Evolutionary conservation across 2,329 filamentous ascomycete genomes (phyloP).

Genomic region (Epichloe sylvatica): DNA sequence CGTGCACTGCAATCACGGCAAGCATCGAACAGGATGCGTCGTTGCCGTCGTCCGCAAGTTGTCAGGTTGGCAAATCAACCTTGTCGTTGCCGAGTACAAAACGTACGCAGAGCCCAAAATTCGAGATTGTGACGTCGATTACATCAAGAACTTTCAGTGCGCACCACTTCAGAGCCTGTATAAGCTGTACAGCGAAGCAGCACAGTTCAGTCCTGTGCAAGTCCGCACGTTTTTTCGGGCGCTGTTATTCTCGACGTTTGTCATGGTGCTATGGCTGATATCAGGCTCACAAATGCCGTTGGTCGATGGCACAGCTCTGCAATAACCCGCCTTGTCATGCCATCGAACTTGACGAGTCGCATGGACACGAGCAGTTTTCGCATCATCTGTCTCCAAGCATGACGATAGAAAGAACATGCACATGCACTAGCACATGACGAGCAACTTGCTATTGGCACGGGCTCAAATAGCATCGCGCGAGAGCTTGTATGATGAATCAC

Average conservation of each 20-base stretch:
- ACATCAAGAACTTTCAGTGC: slow-evolving; percentile 38
- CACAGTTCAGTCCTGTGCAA: slow-evolving; percentile 13
- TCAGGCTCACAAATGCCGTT: slow-evolving; percentile 20
- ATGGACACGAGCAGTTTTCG: too few species aligned
- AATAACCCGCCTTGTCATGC: neutral
- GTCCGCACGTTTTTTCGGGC: slow-evolving; percentile 27
- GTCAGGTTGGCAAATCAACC: slow-evolving; percentile 48
- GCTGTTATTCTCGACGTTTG: slow-evolving; percentile 27
- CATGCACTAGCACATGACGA: neutral
- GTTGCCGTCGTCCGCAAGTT: slow-evolving; percentile 65
- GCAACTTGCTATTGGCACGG: neutral
- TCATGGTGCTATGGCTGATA: slow-evolving; percentile 29
- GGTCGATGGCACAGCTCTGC: neutral
- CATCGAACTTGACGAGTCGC: too few species aligned
- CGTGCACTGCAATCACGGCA: slow-evolving; percentile 89
- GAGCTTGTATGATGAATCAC: neutral
- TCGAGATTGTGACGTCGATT: slow-evolving; percentile 45
- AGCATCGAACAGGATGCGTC: slow-evolving; percentile 86
- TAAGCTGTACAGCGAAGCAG: slow-evolving; percentile 3
- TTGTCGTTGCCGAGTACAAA: slow-evolving; percentile 60
- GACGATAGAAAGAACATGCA: neutral
- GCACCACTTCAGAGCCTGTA: slow-evolving; percentile 18
- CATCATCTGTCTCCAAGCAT: too few species aligned
- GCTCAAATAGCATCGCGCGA: neutral
- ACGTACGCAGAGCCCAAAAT: slow-evolving; percentile 47